A percentile compares a stretch with the other conserved stretches of the same genome.
phyloP scores from a whole-genome alignment of 257 asterid genomes.

The Ehretia macrophylla region DNA sequence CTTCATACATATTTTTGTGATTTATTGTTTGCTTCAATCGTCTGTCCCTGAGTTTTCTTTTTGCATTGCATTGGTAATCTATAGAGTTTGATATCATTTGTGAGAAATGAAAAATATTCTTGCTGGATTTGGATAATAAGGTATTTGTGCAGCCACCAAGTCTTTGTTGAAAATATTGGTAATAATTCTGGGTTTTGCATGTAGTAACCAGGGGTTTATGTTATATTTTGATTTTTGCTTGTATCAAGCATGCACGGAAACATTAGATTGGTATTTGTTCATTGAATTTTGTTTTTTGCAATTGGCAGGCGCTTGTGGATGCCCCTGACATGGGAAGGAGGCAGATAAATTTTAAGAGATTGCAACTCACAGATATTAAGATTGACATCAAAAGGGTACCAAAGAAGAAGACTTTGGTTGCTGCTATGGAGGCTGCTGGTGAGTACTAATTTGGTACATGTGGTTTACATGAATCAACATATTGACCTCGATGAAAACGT shows the following conservation, averaged over 20 bases:
- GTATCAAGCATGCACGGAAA: not conserved
- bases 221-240: not conserved
- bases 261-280: not conserved
- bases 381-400: conserved; percentile 25
- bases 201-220: not conserved
- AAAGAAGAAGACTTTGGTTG: conserved; percentile 23
- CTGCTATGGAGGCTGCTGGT: conserved; percentile 33
- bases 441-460: conserved; percentile 2
- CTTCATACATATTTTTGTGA: not conserved
- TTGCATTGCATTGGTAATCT: too few relatives aligned
- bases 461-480: not conserved
- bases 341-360: conserved; percentile 28
- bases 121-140: too few relatives aligned
- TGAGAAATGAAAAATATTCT: too few relatives aligned
- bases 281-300: not conserved
- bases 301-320: conserved; percentile 25
- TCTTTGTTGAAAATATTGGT: too few relatives aligned
- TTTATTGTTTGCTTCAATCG: too few relatives aligned
- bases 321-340: conserved; percentile 25
- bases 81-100: too few relatives aligned
- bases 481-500: not conserved
- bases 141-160: too few relatives aligned
- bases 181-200: not conserved
- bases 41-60: too few relatives aligned
- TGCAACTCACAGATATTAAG: conserved; percentile 24